These are phyloP conservation scores for Cercophora samala DNA, from an alignment of 495 filamentous ascomycete species.

Conservation along the genomic window DNA sequence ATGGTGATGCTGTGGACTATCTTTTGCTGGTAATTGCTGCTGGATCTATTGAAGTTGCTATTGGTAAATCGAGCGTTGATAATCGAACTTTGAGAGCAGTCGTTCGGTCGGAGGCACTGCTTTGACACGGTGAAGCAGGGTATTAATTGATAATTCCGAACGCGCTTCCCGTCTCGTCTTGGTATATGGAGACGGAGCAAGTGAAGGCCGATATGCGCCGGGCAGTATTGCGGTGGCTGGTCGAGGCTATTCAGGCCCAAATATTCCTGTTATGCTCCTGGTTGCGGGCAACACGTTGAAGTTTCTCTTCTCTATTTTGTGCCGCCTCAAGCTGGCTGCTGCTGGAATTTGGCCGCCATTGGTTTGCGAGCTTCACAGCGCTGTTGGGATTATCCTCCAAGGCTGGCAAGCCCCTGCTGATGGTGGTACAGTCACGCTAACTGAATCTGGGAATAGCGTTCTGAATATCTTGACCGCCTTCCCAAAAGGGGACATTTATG, in stretches of 20 bases:
- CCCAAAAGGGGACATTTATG: not conserved
- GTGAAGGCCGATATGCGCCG: not conserved
- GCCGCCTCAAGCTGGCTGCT: slow-evolving; percentile 4
- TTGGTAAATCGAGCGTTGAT: not conserved
- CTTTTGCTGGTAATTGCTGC: not conserved
- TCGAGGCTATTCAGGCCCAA: not conserved
- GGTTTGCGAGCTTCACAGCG: slow-evolving; percentile 10
- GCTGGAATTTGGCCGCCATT: slow-evolving; percentile 14
- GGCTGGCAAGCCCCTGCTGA: slow-evolving; percentile 14
- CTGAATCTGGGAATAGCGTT: not conserved
- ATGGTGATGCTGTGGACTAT: not conserved
- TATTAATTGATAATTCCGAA: not conserved
- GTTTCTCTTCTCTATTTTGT: slow-evolving; percentile 1
- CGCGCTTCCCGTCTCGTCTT: not conserved
- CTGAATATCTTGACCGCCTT: slow-evolving; percentile 6
- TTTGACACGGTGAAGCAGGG: not conserved
- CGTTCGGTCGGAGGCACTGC: not conserved
- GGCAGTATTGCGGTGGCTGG: not conserved
- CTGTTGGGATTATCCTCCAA: slow-evolving; percentile 11
- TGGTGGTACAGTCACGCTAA: not conserved
- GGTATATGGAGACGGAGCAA: not conserved
- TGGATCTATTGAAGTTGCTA: not conserved
- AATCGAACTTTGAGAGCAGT: not conserved
- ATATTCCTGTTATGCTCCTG: not conserved
- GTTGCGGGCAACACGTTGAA: not conserved